Evolutionary conservation across 106 monocot species (phyloP).

Genomic region (Platanthera guangdongensis): DNA sequence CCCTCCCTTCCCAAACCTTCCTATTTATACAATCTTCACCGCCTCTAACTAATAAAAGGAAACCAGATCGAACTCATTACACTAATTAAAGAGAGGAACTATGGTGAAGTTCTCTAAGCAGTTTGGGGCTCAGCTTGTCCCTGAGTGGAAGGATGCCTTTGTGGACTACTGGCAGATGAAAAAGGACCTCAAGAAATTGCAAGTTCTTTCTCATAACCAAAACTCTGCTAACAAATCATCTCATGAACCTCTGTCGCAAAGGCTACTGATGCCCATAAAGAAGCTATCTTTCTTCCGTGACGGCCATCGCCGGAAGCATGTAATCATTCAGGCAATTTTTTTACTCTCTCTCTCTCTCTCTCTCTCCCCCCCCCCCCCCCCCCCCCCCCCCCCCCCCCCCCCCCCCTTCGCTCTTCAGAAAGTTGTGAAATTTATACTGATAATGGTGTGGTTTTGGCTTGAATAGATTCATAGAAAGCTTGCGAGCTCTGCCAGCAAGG

Average conservation of each 20-base stretch:
- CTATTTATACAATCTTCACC: constrained; percentile 28
- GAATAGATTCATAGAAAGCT: constrained; percentile 80
- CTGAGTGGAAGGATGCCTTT: constrained; percentile 99
- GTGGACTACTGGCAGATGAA: constrained; percentile 93
- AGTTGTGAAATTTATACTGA: neutral
- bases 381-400: too few relatives aligned
- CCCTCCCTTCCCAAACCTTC: constrained; percentile 1
- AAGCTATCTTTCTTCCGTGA: constrained; percentile 39
- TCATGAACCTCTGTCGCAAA: constrained; percentile 20
- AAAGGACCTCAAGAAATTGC: constrained; percentile 87
- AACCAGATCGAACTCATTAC: neutral
- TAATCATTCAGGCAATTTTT: constrained; percentile 55
- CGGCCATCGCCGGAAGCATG: constrained; percentile 34
- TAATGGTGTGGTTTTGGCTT: constrained; percentile 1
- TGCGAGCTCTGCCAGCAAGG: constrained; percentile 62
- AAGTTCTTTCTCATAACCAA: constrained; percentile 13
- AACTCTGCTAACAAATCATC: constrained; percentile 4
- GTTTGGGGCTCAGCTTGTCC: constrained; percentile 89
- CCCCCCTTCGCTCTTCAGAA: neutral
- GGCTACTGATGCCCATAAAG: constrained; percentile 36
- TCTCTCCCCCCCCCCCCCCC: too few relatives aligned
- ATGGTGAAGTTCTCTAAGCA: constrained; percentile 99
- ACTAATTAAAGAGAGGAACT: neutral
- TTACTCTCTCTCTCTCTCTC: neutral
- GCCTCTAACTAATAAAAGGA: too few relatives aligned